Evolutionary conservation across 257 asterid species (phyloP).

Genomic region (Solanum bulbocastanum): DNA sequence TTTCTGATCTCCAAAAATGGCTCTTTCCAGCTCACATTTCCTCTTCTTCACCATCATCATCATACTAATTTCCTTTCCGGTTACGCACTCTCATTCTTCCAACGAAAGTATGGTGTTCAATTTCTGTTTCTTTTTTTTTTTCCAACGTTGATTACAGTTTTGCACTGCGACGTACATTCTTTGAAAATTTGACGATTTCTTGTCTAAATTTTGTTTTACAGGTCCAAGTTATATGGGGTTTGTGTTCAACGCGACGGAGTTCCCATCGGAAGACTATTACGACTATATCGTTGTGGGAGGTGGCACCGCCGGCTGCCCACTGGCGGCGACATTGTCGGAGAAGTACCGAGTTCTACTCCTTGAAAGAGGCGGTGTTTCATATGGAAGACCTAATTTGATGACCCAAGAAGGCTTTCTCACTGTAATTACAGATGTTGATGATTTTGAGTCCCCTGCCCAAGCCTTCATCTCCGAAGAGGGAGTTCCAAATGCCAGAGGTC

Average conservation of each 20-base stretch:
- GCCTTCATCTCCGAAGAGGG: conserved; percentile 80
- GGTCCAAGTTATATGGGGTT: conserved; percentile 52
- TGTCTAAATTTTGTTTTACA: conserved; percentile 3
- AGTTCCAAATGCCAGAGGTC: conserved; percentile 79
- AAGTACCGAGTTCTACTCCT: conserved; percentile 59
- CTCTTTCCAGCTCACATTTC: conserved; percentile 3
- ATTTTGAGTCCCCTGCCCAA: conserved; percentile 62
- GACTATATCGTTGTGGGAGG: conserved; percentile 72
- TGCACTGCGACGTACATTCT: too few relatives aligned
- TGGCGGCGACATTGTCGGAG: conserved; percentile 78
- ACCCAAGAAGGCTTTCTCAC: conserved; percentile 60
- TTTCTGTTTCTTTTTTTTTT: background rate
- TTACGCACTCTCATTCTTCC: conserved; percentile 27
- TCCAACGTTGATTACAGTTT: background rate
- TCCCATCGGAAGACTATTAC: conserved; percentile 43
- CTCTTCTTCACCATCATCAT: conserved; percentile 13
- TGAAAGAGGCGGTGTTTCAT: conserved; percentile 77
- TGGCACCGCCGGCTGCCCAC: conserved; percentile 91
- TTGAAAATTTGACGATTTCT: background rate
- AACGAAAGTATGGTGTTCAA: conserved; percentile 38
- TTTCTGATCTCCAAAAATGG: conserved; percentile 14
- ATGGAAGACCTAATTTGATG: conserved; percentile 54
- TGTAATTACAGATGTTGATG: conserved; percentile 43
- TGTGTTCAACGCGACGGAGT: conserved; percentile 53
- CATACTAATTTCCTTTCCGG: conserved; percentile 24